Evolutionary conservation across 1,139 yeast species (phyloP).

Genomic region (Magnusiomyces tetraspermus): DNA sequence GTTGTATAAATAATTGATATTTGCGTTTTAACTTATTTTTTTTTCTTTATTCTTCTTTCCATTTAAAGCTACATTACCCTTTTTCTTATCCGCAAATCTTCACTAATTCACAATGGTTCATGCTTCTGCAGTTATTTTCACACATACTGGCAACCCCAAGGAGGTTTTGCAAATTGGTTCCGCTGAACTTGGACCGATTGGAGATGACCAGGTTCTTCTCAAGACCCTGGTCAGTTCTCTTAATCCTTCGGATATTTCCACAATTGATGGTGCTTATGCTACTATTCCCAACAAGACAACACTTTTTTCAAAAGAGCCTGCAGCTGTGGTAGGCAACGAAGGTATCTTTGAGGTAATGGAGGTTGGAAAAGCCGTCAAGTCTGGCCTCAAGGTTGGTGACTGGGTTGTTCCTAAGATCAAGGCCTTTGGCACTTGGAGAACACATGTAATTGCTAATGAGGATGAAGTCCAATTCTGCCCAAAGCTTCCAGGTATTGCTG

Average conservation of each 20-base stretch:
- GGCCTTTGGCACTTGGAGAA: constrained; percentile 90
- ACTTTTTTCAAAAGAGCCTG: constrained; percentile 46
- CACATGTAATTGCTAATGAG: constrained; percentile 41
- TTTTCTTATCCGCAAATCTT: neutral
- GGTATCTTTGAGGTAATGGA: constrained; percentile 79
- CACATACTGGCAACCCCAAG: neutral
- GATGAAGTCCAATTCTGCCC: neutral
- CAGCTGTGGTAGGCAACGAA: constrained; percentile 85
- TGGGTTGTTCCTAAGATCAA: constrained; percentile 79
- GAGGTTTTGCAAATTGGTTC: constrained; percentile 2
- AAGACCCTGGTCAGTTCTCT: constrained; percentile 75
- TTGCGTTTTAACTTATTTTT: too few relatives aligned
- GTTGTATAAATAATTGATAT: too few relatives aligned
- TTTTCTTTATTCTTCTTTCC: neutral
- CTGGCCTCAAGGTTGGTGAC: constrained; percentile 54
- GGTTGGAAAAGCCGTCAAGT: constrained; percentile 42
- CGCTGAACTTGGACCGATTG: constrained; percentile 27
- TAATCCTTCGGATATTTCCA: constrained; percentile 85
- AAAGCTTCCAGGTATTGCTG: neutral
- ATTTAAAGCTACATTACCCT: neutral
- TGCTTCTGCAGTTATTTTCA: constrained; percentile 1
- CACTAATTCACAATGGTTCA: neutral
- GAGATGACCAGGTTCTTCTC: constrained; percentile 40
- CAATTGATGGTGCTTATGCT: constrained; percentile 87
- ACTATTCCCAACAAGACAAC: constrained; percentile 54